Evolutionary conservation across 805 yeast genomes (phyloP).

Genomic region (Metschnikowia corniflorae): DNA sequence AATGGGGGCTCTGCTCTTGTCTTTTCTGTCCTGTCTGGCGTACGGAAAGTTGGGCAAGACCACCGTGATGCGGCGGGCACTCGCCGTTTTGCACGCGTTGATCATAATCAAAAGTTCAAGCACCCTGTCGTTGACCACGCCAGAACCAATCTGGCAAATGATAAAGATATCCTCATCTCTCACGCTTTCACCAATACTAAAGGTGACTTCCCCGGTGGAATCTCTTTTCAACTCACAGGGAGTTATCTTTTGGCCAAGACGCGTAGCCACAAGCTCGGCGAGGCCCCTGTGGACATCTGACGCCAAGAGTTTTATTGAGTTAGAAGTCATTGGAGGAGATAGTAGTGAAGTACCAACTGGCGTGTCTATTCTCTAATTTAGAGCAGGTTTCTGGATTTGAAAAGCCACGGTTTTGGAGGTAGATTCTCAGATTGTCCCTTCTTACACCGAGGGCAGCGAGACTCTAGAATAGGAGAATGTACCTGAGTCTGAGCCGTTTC

Average conservation of each 20-base stretch:
- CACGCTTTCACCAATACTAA: conserved; percentile 75
- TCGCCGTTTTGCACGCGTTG: conserved; percentile 78
- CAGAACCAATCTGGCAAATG: conserved; percentile 76
- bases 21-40: conserved; percentile 87
- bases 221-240: conserved; percentile 64
- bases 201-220: conserved; percentile 70
- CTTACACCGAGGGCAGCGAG: no score
- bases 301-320: conserved; percentile 65
- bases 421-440: no score
- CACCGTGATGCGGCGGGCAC: conserved; percentile 79
- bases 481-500: no score
- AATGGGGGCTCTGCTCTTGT: conserved; percentile 80
- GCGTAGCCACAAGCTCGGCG: conserved; percentile 64
- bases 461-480: no score
- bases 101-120: conserved; percentile 74
- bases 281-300: conserved; percentile 65
- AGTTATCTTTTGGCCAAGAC: conserved; percentile 57
- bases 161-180: conserved; percentile 83
- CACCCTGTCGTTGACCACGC: conserved; percentile 68
- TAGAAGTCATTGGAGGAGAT: conserved; percentile 61
- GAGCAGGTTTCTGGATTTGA: no score
- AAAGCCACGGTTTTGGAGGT: no score
- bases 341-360: no score
- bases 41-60: conserved; percentile 81
- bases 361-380: no score